phyloP scores from a whole-genome alignment of 2,329 filamentous ascomycete genomes.

The Coniochaeta ligniaria region DNA sequence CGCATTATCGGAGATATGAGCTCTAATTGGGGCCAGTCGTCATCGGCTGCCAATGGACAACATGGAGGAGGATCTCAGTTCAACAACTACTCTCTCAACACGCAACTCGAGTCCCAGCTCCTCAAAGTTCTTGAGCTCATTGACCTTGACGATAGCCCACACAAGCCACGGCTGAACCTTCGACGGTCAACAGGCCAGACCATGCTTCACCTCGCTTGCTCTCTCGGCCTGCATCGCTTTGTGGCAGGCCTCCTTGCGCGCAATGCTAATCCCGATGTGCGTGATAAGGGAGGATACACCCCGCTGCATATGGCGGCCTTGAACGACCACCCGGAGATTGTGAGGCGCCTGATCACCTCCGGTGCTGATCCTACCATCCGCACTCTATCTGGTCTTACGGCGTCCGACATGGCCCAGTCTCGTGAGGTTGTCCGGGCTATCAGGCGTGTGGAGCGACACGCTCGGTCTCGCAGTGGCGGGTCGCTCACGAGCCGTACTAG shows the following conservation, averaged over 20 bases:
- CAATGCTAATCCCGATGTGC: slow-evolving; percentile 68
- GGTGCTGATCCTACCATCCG: slow-evolving; percentile 66
- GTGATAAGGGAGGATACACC: slow-evolving; percentile 74
- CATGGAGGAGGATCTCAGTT: slow-evolving; percentile 13
- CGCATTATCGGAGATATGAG: slow-evolving; percentile 41
- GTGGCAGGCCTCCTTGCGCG: slow-evolving; percentile 69
- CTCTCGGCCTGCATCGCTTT: slow-evolving; percentile 67
- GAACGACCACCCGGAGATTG: slow-evolving; percentile 68
- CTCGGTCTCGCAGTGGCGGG: slow-evolving; percentile 59
- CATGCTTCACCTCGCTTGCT: slow-evolving; percentile 73
- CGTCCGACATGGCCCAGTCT: slow-evolving; percentile 64
- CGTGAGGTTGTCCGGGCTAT: slow-evolving; percentile 57
- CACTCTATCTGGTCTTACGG: slow-evolving; percentile 62
- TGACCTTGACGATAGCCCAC: slow-evolving; percentile 67
- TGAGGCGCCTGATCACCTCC: slow-evolving; percentile 64
- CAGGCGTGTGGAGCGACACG: slow-evolving; percentile 52
- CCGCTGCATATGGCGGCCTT: slow-evolving; percentile 76
- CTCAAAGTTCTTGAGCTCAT: slow-evolving; percentile 71
- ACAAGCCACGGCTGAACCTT: slow-evolving; percentile 61
- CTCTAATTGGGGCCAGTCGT: slow-evolving; percentile 25
- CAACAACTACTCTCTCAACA: slow-evolving; percentile 24
- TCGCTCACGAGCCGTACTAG: slow-evolving; percentile 46
- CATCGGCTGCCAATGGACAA: slow-evolving; percentile 12
- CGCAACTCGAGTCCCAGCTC: slow-evolving; percentile 59
- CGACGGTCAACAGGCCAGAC: slow-evolving; percentile 62